Conservation (phyloP, 805 yeast species). For the Ogataea populi-albae region DNA sequence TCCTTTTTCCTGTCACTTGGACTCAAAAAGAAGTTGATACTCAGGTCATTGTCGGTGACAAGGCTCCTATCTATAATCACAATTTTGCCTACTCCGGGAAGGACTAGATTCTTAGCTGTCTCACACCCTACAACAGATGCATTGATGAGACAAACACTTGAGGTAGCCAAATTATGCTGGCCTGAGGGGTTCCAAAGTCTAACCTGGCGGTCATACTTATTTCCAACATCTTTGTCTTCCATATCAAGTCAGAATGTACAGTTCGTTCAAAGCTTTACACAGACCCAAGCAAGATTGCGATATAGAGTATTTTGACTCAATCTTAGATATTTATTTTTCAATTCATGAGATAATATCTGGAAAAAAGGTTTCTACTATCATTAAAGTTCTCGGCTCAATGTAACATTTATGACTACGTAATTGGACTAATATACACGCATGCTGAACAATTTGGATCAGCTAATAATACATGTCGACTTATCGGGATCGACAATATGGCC, state of each 20-base stretch:
- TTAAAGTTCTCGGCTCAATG: neutral
- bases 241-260: too few relatives aligned
- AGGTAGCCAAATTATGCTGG: constrained; percentile 53
- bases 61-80: constrained; percentile 51
- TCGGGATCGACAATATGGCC: constrained; percentile 32
- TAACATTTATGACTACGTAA: too few relatives aligned
- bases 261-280: too few relatives aligned
- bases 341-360: too few relatives aligned
- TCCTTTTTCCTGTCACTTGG: constrained; percentile 41
- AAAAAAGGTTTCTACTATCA: too few relatives aligned
- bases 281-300: too few relatives aligned
- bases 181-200: constrained; percentile 84
- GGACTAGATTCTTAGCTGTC: constrained; percentile 67
- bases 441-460: constrained; percentile 9
- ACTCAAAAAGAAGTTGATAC: constrained; percentile 61
- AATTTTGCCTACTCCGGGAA: constrained; percentile 66
- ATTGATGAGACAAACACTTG: constrained; percentile 61
- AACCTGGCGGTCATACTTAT: constrained; percentile 80
- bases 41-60: constrained; percentile 44
- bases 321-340: too few relatives aligned
- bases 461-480: constrained; percentile 26
- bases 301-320: too few relatives aligned
- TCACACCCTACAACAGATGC: constrained; percentile 63
- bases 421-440: too few relatives aligned
- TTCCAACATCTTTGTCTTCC: constrained; percentile 37